These are phyloP conservation scores for Microdochium nivale DNA, from an alignment of 2,329 filamentous ascomycete genomes.

Conservation along the genomic window DNA sequence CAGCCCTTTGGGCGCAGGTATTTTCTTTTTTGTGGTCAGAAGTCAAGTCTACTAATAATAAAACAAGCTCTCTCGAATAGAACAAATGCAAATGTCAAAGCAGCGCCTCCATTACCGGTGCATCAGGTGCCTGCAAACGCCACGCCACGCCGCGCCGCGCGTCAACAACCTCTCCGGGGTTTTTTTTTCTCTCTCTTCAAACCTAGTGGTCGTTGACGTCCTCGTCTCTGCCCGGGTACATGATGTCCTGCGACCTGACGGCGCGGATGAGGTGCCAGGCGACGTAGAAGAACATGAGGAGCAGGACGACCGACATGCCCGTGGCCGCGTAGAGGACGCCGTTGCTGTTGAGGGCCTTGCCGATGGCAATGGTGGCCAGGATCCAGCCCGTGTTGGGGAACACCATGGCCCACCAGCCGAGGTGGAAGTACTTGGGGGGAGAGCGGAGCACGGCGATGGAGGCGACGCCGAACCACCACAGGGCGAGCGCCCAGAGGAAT, in stretches of 20 bases:
- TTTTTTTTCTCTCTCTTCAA: no score
- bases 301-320: constrained; percentile 38
- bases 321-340: constrained; percentile 37
- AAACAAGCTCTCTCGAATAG: background rate
- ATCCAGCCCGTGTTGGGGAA: constrained; percentile 55
- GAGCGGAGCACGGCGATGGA: constrained; percentile 34
- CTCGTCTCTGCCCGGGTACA: constrained; percentile 46
- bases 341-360: constrained; percentile 35
- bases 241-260: constrained; percentile 42
- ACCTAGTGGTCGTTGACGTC: constrained; percentile 40
- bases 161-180: no score
- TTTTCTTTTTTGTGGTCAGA: background rate
- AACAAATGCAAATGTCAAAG: background rate
- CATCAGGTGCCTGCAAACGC: background rate
- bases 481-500: constrained; percentile 54
- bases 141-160: no score
- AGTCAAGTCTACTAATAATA: background rate
- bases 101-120: background rate
- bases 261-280: constrained; percentile 36
- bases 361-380: constrained; percentile 46
- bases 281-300: constrained; percentile 32
- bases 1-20: background rate
- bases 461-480: constrained; percentile 50
- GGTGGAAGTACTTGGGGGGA: constrained; percentile 42
- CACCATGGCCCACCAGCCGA: constrained; percentile 57